Evolutionary conservation across 495 filamentous ascomycete species (phyloP).

Genomic region (Cetradonia linearis): DNA sequence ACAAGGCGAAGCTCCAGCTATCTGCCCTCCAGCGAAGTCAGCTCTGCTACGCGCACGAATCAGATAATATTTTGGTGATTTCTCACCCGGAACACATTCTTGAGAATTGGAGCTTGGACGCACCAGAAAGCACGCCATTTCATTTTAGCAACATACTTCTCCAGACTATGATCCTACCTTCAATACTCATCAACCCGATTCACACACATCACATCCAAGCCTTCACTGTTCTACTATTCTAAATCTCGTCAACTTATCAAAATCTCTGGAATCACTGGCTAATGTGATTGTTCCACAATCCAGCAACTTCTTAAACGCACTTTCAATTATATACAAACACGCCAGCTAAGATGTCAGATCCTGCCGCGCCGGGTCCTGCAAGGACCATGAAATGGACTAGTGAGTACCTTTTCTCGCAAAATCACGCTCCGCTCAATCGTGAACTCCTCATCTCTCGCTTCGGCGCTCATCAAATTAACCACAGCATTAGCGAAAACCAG

Average conservation of each 20-base stretch:
- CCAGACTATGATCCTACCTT: neutral
- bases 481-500: too few relatives aligned
- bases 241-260: neutral
- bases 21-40: too few relatives aligned
- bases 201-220: neutral
- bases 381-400: conserved; percentile 17
- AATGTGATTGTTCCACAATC: neutral
- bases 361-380: neutral
- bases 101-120: neutral
- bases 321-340: neutral
- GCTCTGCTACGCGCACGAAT: neutral
- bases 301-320: neutral
- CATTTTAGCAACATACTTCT: neutral
- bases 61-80: neutral
- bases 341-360: neutral
- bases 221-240: neutral
- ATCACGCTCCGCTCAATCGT: neutral
- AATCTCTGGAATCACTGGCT: neutral
- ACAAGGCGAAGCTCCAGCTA: too few relatives aligned
- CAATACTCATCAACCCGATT: neutral
- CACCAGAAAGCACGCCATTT: neutral
- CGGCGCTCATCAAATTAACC: too few relatives aligned
- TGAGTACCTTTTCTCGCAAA: neutral
- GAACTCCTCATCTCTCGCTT: neutral
- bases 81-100: neutral